Conservation (phyloP, 176 grass and related monocot genomes). For the Olyra latifolia region DNA sequence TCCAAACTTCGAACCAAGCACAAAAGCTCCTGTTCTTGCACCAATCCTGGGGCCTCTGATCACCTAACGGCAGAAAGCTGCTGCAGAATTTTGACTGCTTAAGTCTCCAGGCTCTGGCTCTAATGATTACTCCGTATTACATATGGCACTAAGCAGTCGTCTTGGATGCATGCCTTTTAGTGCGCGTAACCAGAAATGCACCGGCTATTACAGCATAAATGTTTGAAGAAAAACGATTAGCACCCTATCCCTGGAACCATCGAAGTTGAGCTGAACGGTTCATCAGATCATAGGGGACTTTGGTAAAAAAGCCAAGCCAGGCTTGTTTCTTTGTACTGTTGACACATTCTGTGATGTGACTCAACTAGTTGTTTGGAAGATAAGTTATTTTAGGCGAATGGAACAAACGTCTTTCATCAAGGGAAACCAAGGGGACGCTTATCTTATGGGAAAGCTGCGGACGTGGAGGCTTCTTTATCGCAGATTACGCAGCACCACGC, state of each 20-base stretch:
- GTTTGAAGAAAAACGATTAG: background rate
- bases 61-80: slow-evolving; percentile 42
- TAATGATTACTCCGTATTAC: slow-evolving; percentile 40
- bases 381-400: slow-evolving; percentile 41
- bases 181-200: background rate
- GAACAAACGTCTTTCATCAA: slow-evolving; percentile 26
- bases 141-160: slow-evolving; percentile 22
- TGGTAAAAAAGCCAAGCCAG: background rate
- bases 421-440: background rate
- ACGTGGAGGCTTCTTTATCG: slow-evolving; percentile 28
- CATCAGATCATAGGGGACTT: slow-evolving; percentile 1
- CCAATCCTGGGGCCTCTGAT: slow-evolving; percentile 36
- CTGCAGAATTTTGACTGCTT: slow-evolving; percentile 38
- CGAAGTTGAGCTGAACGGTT: background rate
- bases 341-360: slow-evolving; percentile 32
- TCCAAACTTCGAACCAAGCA: slow-evolving; percentile 46
- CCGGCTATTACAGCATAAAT: background rate
- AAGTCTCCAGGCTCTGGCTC: slow-evolving; percentile 13
- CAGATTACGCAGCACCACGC: slow-evolving; percentile 24
- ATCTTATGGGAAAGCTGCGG: slow-evolving; percentile 21
- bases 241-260: slow-evolving; percentile 5
- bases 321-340: background rate
- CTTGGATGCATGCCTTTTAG: slow-evolving; percentile 5
- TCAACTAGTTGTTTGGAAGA: slow-evolving; percentile 38
- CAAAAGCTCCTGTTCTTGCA: slow-evolving; percentile 41